Evolutionary conservation across 768 basidiomycete genomes (phyloP).

Genomic region (Hortiboletus flavorubellus): DNA sequence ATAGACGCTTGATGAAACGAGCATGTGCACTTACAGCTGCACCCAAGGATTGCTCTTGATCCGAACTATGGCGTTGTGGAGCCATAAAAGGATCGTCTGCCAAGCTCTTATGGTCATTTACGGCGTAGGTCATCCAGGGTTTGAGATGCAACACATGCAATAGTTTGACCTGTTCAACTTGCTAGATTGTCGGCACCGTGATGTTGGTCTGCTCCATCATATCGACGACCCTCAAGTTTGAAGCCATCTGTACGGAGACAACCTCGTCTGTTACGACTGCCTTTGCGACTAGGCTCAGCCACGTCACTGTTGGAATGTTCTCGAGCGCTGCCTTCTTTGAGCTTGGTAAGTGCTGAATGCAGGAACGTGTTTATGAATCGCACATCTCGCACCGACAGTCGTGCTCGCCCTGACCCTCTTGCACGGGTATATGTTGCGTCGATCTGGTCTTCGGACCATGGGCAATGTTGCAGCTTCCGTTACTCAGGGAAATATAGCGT

Average conservation of each 20-base stretch:
- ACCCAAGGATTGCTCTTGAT: constrained; percentile 12
- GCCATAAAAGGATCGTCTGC: background rate
- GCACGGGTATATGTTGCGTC: background rate
- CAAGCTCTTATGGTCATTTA: background rate
- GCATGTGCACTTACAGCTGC: background rate
- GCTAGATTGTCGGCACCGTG: background rate
- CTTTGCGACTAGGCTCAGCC: constrained; percentile 1
- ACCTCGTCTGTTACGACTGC: background rate
- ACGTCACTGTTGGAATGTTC: constrained; percentile 3
- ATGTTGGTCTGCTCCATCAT: constrained; percentile 3
- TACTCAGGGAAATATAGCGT: constrained; percentile 6
- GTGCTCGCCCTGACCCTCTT: constrained; percentile 7
- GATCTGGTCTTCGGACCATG: background rate
- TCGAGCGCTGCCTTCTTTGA: constrained; percentile 11
- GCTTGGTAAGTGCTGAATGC: constrained; percentile 2
- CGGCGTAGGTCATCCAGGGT: background rate
- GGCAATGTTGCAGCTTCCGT: constrained; percentile 1
- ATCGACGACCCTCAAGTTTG: constrained; percentile 5
- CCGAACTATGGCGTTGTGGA: constrained; percentile 10
- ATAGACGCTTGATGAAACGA: background rate
- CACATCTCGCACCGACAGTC: background rate
- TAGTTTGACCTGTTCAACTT: background rate
- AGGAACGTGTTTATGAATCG: background rate
- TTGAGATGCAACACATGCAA: background rate
- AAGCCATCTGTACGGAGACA: constrained; percentile 1